Percentiles rank a stretch among this genome's conserved stretches.
phyloP scores from a whole-genome alignment of 495 filamentous ascomycete species.

The Ramalina peruviana region DNA sequence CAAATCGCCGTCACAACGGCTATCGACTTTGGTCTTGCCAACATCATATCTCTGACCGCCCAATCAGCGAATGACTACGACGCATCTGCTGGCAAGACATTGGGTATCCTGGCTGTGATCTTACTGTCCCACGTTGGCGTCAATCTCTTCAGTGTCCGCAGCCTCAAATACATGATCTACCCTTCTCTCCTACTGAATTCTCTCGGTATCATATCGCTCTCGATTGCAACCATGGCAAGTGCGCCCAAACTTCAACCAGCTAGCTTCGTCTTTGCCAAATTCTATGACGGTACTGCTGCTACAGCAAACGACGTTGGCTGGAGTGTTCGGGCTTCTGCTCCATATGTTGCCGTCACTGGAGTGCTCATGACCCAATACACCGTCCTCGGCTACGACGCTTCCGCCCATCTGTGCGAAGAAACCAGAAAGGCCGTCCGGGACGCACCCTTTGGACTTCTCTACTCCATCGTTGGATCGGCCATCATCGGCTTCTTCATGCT shows the following conservation, averaged over 20 bases:
- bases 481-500: conserved; percentile 50
- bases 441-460: conserved; percentile 44
- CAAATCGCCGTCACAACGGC: conserved; percentile 52
- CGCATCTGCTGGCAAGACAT: conserved; percentile 33
- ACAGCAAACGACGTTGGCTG: conserved; percentile 32
- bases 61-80: conserved; percentile 40
- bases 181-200: conserved; percentile 45
- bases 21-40: conserved; percentile 47
- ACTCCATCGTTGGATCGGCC: conserved; percentile 40
- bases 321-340: conserved; percentile 31
- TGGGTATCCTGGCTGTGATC: conserved; percentile 48
- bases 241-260: conserved; percentile 43
- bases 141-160: conserved; percentile 44
- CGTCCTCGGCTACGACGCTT: conserved; percentile 39
- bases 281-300: conserved; percentile 34
- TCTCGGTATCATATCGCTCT: conserved; percentile 38
- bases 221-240: conserved; percentile 43
- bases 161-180: conserved; percentile 45
- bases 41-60: conserved; percentile 42
- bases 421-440: conserved; percentile 40
- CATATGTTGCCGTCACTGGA: conserved; percentile 40
- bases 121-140: conserved; percentile 42
- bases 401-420: conserved; percentile 46
- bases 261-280: conserved; percentile 42
- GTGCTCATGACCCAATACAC: conserved; percentile 43